Base-by-base conservation (phyloP, 805 yeast species). In the Yamadazyma phyllophila region DNA sequence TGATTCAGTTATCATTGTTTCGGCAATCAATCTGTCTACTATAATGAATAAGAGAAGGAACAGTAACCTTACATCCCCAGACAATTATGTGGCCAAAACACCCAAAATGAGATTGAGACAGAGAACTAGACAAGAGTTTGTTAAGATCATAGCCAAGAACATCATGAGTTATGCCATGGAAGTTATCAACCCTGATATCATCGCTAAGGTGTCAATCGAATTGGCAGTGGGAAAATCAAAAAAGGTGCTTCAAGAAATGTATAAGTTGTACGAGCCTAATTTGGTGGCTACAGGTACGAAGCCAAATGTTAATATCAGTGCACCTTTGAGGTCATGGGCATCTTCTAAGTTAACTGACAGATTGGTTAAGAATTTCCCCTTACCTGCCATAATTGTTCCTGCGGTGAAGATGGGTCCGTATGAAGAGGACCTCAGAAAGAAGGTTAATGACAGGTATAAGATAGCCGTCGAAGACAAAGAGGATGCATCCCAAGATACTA, bases 361-460 rank as follows among this genome's bases (percentile, higher is more conserved):
- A 40, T 67, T 83, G 38, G 85, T 84, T 26, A 81, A 80, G 55
- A 78, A 77, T 54, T 81, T 75, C 52, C 81, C 83, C 3, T 73
- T 83, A 12, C 90, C 91, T 0, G 77, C 81, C n/a, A 72, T 84
- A 17, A 76, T 83, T 40, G 83, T 80, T 0, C 86, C 90, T 1
- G 81, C 86, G 2, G 59, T 69, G 50, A 80, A 81, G 45, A 73
- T 80, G 80, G 67, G 68, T 36, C 51, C 62, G n/a, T 82, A 77
- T 62, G 86, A 82, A 56, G 47, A 51, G 3, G 55, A 63, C 10
- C 55, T 81, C 31, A 73, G 74, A 44, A 63, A 61, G 12, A 59
- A 63, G 57, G 50, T 66, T 48, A 61, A 52, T 14, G 3, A 6
- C 4, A 29, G 36, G 36, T 46, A 52, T 17, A 29, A 27, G 8